A percentile compares a stretch with the other conserved stretches of the same genome.
Evolutionary conservation across 1,284 basidiomycete species (phyloP).

Genomic region (Farysia itapuensis): DNA sequence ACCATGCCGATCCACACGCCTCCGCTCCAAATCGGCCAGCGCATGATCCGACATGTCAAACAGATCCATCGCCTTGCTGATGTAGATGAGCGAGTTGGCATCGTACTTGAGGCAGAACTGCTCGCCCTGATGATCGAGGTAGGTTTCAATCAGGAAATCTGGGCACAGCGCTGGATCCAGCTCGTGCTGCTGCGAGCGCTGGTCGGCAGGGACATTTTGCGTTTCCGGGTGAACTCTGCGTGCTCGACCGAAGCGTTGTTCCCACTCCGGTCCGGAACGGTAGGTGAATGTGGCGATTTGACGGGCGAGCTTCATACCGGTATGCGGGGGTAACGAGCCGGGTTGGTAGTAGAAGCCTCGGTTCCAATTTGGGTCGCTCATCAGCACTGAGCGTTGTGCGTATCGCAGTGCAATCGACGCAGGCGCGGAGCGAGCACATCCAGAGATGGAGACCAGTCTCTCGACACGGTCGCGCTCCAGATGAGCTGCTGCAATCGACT

Average conservation of each 20-base stretch:
- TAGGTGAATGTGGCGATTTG: conserved; percentile 99
- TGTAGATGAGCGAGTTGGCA: conserved; percentile 96
- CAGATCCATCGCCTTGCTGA: conserved; percentile 96
- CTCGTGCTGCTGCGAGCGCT: conserved; percentile 12
- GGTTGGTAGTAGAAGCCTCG: conserved; percentile 92
- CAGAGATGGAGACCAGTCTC: conserved; percentile 88
- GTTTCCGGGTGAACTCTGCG: conserved; percentile 61
- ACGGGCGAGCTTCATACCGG: conserved; percentile 96
- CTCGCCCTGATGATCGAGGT: conserved; percentile 83
- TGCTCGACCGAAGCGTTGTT: conserved; percentile 87
- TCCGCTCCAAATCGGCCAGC: conserved; percentile 67
- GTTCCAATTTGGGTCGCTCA: conserved; percentile 99
- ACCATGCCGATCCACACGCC: conserved; percentile 43
- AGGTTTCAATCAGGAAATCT: conserved; percentile 98
- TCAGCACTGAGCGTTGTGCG: conserved; percentile 89
- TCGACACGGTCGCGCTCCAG: conserved; percentile 84
- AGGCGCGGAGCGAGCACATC: conserved; percentile 85
- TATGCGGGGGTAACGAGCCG: conserved; percentile 81
- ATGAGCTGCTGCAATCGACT: conserved; percentile 91
- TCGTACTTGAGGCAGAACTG: conserved; percentile 98
- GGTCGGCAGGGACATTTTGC: neutral
- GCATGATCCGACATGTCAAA: conserved; percentile 90
- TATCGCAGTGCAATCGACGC: conserved; percentile 92
- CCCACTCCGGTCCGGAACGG: conserved; percentile 98
- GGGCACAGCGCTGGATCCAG: conserved; percentile 72